phyloP scores from a whole-genome alignment of 2,329 filamentous ascomycete species.

The Penicillium sp. region DNA sequence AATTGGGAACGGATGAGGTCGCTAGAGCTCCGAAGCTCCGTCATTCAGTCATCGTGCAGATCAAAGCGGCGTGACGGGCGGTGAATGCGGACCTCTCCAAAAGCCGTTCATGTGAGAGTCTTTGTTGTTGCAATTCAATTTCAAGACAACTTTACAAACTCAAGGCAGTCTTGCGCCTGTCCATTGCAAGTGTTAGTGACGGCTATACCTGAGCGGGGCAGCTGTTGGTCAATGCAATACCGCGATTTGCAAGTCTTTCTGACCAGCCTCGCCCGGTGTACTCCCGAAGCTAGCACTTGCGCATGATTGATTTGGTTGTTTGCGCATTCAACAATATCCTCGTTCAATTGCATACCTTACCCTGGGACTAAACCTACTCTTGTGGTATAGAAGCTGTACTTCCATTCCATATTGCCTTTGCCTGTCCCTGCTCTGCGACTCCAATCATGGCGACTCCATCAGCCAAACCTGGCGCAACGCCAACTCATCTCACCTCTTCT shows the following conservation, averaged over 20 bases:
- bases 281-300: neutral
- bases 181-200: slow-evolving; percentile 11
- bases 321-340: slow-evolving; percentile 16
- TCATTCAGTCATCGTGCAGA: slow-evolving; percentile 23
- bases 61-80: slow-evolving; percentile 23
- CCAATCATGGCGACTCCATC: slow-evolving; percentile 50
- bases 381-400: neutral
- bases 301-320: slow-evolving; percentile 4
- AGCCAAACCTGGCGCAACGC: slow-evolving; percentile 49
- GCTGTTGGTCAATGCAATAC: slow-evolving; percentile 6
- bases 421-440: neutral
- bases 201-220: slow-evolving; percentile 9
- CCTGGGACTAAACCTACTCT: neutral
- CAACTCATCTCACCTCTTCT: slow-evolving; percentile 49
- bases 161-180: slow-evolving; percentile 5
- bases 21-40: slow-evolving; percentile 5
- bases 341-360: slow-evolving; percentile 8
- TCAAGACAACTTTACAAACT: neutral
- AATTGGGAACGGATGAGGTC: neutral
- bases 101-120: slow-evolving; percentile 3
- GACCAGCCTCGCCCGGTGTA: neutral
- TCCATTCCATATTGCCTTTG: neutral
- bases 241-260: neutral
- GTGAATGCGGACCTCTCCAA: slow-evolving; percentile 8
- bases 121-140: neutral